Evolutionary conservation across 2,329 filamentous ascomycete species (phyloP).

Genomic region (Endocalyx cinctus): DNA sequence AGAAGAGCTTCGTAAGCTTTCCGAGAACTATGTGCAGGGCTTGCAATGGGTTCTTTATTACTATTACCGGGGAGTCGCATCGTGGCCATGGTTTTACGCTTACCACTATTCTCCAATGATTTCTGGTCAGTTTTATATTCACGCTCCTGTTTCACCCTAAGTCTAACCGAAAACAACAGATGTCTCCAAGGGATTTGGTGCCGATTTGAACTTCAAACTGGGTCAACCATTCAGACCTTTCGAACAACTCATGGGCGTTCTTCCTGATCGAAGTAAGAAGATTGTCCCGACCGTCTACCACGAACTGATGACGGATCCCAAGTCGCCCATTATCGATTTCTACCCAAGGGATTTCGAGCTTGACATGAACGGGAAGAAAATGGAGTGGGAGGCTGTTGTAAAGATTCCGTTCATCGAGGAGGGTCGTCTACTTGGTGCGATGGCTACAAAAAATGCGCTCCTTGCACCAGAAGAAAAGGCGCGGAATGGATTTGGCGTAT

Average conservation of each 20-base stretch:
- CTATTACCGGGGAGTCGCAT: constrained; percentile 95
- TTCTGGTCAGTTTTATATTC: constrained; percentile 50
- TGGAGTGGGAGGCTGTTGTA: constrained; percentile 99
- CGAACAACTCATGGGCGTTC: constrained; percentile 95
- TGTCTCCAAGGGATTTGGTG: constrained; percentile 80
- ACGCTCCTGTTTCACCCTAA: neutral
- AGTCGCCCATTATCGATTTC: constrained; percentile 95
- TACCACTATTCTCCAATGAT: constrained; percentile 99
- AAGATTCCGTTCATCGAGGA: constrained; percentile 99
- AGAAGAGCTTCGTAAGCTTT: constrained; percentile 70
- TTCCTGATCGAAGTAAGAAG: constrained; percentile 94
- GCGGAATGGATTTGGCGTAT: constrained; percentile 87
- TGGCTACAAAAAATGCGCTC: constrained; percentile 76
- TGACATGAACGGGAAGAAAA: constrained; percentile 99
- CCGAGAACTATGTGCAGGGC: constrained; percentile 96
- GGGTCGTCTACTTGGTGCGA: constrained; percentile 74
- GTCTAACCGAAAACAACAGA: constrained; percentile 46
- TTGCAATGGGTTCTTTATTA: constrained; percentile 98
- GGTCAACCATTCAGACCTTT: constrained; percentile 94
- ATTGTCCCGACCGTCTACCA: constrained; percentile 88
- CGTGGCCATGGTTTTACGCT: constrained; percentile 96
- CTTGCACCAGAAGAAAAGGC: constrained; percentile 74
- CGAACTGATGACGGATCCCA: constrained; percentile 83
- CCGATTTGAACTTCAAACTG: constrained; percentile 86
- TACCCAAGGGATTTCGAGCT: constrained; percentile 95